Conservation (phyloP, 176 grass and related monocot species). For the Avena atlantica region DNA sequence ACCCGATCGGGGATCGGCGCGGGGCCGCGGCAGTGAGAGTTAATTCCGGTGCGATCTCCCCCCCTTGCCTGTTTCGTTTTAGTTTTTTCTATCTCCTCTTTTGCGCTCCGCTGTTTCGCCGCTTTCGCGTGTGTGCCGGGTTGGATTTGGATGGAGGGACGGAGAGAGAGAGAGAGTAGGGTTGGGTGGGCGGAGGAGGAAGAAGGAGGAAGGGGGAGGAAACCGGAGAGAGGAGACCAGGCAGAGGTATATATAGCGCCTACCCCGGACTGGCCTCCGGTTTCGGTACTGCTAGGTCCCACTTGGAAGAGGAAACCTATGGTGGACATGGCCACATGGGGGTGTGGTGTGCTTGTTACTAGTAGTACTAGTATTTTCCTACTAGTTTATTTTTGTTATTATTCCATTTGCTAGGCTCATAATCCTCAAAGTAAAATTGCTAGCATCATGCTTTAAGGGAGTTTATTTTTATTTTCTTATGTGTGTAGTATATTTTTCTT, state of each 20-base stretch:
- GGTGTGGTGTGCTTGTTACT: not conserved
- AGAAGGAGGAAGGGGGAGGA: slow-evolving; percentile 3
- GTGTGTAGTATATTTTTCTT: too few species aligned
- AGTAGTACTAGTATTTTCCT: too few species aligned
- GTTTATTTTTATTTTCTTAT: too few species aligned
- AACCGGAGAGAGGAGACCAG: slow-evolving; percentile 18
- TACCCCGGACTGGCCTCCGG: not conserved
- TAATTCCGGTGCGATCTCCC: slow-evolving; percentile 39
- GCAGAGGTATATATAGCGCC: slow-evolving; percentile 38
- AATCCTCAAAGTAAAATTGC: too few species aligned
- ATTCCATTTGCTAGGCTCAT: too few species aligned
- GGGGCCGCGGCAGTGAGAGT: slow-evolving; percentile 31
- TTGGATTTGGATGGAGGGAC: slow-evolving; percentile 41
- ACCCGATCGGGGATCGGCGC: slow-evolving; percentile 14
- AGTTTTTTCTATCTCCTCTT: not conserved
- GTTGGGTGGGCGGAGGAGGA: not conserved
- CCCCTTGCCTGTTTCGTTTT: not conserved
- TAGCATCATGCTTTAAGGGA: too few species aligned
- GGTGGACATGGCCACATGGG: not conserved
- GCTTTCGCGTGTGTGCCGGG: slow-evolving; percentile 8
- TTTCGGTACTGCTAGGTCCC: not conserved
- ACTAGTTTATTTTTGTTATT: too few species aligned
- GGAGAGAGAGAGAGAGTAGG: slow-evolving; percentile 28
- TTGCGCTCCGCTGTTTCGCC: slow-evolving; percentile 9
- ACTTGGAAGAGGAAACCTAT: not conserved